Percentiles rank a stretch among this genome's conserved stretches.
phyloP scores from a whole-genome alignment of 495 filamentous ascomycete species.

The Neurospora sp. region DNA sequence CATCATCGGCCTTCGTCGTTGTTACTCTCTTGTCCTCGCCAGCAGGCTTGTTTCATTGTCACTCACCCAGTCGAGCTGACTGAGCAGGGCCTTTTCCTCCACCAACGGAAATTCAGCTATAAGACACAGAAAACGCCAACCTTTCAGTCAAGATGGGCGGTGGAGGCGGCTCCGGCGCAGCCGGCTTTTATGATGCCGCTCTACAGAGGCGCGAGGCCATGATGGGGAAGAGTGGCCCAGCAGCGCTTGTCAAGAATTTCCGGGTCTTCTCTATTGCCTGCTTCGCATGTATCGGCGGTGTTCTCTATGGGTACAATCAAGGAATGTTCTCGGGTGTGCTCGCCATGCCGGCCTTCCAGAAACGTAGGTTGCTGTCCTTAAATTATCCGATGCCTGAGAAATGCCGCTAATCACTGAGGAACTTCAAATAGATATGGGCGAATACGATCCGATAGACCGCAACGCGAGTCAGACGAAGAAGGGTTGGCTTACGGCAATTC shows the following conservation, averaged over 20 bases:
- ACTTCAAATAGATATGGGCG: slow-evolving; percentile 48
- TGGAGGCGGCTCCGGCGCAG: slow-evolving; percentile 25
- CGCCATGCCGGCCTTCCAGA: slow-evolving; percentile 48
- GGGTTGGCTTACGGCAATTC: slow-evolving; percentile 71
- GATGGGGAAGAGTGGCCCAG: slow-evolving; percentile 52
- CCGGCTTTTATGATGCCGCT: slow-evolving; percentile 49
- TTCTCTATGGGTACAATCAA: slow-evolving; percentile 60
- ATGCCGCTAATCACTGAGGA: slow-evolving; percentile 13
- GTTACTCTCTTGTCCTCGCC: not conserved
- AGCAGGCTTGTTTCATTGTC: not conserved
- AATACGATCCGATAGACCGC: slow-evolving; percentile 38
- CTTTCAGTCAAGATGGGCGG: slow-evolving; percentile 18
- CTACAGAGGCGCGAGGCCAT: slow-evolving; percentile 53
- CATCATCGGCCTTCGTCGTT: not conserved
- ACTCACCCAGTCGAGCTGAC: not conserved
- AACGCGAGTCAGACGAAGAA: slow-evolving; percentile 51
- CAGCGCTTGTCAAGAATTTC: slow-evolving; percentile 56
- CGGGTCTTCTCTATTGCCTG: slow-evolving; percentile 61
- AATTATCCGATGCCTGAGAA: not conserved
- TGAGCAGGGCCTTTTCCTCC: not conserved
- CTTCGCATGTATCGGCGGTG: slow-evolving; percentile 71
- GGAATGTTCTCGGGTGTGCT: slow-evolving; percentile 68
- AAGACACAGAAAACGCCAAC: not conserved
- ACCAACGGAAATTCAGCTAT: not conserved
- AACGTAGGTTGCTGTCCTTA: slow-evolving; percentile 23